Base-by-base conservation (phyloP, 1,284 basidiomycete species). In the Ceratobasidium sp. region DNA sequence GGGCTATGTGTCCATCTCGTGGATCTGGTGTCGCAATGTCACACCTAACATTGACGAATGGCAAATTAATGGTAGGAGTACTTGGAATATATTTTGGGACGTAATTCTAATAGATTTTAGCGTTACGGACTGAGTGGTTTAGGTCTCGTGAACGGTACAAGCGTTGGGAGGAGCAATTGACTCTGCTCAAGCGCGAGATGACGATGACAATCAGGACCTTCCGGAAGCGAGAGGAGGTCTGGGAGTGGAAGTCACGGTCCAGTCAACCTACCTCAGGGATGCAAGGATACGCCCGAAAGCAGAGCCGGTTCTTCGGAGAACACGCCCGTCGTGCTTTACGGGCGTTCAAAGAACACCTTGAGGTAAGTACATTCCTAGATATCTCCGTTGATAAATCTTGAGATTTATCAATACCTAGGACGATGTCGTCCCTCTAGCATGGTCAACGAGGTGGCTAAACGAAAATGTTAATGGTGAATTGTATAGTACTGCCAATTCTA, bases 131-230 rank as follows among this genome's bases (percentile, higher is more conserved):
- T 22, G 66, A 69, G 31, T 69, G 66, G 66, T 69, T 69, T 22
- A 17, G 66, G n/a, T 48, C 66, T 8, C 51, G 66, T 7, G 45
- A 69, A 27, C 51, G 66, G 1, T 69, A 69, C 22, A 69, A 41
- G 17, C 51, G 48, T 1, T 69, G 66, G 66, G 53, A 57, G 48
- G 66, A 69, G 29, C 45, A 69, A 41, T 41, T 69, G 5, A 36
- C 33, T 9, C 17, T 69, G 27, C 19, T 69, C 19, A 69, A 69
- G 41, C 66, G 53, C n/a, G 66, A 69, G 29, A 69, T 69, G 66
- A 41, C 45, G 9, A 69, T 69, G 66, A 33, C 66, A 1, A 29
- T 69, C 8, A 19, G 48, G 11, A 47, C 45, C 2, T 69, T 69
- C 41, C 53, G 36, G n/a, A 24, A 45, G 33, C 22, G 36, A 5